A percentile compares a stretch with the other conserved stretches of the same genome.
Evolutionary conservation across 2,329 filamentous ascomycete species (phyloP).

Genomic region (Colletotrichum sp.): DNA sequence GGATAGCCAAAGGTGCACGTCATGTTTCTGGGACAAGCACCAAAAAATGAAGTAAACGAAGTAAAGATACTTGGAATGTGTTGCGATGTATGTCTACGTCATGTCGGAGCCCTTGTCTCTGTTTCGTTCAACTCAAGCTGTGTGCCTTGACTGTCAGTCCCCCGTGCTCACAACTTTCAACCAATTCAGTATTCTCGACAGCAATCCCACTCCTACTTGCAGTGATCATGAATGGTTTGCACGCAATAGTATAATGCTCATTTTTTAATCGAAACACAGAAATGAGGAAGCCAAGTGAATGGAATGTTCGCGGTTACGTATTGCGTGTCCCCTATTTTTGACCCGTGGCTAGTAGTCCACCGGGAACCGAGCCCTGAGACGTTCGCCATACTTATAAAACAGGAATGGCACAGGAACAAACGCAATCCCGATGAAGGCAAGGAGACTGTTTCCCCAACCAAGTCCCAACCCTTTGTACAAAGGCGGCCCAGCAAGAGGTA

Average conservation of each 20-base stretch:
- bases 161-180: not conserved
- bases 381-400: conserved; percentile 5
- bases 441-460: conserved; percentile 24
- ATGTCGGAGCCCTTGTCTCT: too few relatives aligned
- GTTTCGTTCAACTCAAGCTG: not conserved
- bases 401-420: conserved; percentile 9
- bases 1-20: not conserved
- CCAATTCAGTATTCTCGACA: accelerated
- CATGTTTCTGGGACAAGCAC: not conserved
- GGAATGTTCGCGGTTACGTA: not conserved
- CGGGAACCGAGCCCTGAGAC: not conserved
- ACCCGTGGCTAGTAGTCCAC: not conserved
- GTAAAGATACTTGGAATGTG: not conserved
- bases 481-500: conserved; percentile 13
- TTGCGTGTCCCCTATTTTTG: not conserved
- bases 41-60: not conserved
- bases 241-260: not conserved
- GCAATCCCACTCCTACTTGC: not conserved
- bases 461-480: conserved; percentile 18
- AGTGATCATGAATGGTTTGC: not conserved
- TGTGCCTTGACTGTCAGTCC: not conserved
- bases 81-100: too few relatives aligned
- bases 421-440: conserved; percentile 18
- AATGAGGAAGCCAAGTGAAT: not conserved
- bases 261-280: not conserved